Conservation (phyloP, 129 eudicot genomes). For the sunflower (Helianthus annuus) region DNA sequence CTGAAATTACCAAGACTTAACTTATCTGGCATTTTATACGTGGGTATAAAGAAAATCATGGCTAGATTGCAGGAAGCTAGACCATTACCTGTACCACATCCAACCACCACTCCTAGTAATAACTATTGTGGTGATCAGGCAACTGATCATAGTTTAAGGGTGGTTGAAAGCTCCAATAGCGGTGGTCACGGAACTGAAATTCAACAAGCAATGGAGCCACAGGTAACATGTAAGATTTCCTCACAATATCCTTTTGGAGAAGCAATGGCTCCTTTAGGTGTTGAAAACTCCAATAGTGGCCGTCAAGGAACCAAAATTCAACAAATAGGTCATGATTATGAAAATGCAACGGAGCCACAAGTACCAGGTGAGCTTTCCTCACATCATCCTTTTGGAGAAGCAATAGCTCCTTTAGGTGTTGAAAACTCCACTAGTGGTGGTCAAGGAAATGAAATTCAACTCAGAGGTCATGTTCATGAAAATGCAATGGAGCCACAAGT, state of each 20-base stretch:
- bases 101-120: background rate
- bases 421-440: too few species aligned
- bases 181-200: slow-evolving; percentile 2
- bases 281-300: too few species aligned
- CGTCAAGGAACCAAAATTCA: too few species aligned
- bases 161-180: background rate
- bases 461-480: background rate
- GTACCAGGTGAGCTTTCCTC: background rate
- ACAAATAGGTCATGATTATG: background rate
- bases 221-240: background rate
- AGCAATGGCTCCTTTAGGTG: too few species aligned
- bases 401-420: too few species aligned
- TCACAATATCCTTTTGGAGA: background rate
- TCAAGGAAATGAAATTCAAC: background rate
- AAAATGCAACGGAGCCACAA: background rate
- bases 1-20: background rate
- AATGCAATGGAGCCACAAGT: background rate
- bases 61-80: slow-evolving; percentile 7
- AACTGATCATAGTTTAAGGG: background rate
- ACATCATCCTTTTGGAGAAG: background rate
- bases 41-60: slow-evolving; percentile 10
- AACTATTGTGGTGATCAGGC: background rate
- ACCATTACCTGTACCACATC: background rate
- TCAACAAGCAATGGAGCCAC: slow-evolving; percentile 6
- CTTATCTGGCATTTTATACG: background rate